These are phyloP conservation scores for Microcos paniculata DNA, from an alignment of 345 rosid species.

Conservation along the genomic window DNA sequence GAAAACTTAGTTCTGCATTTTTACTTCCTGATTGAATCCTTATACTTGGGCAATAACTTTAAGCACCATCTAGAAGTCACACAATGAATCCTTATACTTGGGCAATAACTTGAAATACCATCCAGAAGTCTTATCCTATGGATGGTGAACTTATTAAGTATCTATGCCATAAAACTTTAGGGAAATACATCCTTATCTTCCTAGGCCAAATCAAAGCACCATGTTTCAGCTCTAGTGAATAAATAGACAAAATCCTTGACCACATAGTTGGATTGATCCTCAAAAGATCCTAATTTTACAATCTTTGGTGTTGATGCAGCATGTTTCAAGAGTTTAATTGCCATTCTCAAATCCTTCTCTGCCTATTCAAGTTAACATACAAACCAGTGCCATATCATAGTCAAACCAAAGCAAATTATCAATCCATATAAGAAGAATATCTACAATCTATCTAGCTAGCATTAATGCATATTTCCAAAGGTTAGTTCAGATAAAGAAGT, in stretches of 20 bases:
- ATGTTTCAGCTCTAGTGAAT: slow-evolving; percentile 70
- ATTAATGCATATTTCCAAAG: background rate
- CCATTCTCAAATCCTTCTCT: slow-evolving; percentile 48
- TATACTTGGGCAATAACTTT: background rate
- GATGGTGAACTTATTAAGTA: background rate
- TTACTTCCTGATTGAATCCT: background rate
- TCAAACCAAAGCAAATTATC: slow-evolving; percentile 10
- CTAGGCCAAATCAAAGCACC: slow-evolving; percentile 69
- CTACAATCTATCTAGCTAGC: background rate
- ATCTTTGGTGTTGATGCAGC: slow-evolving; percentile 48
- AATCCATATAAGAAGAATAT: slow-evolving; percentile 1
- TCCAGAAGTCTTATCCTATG: too few species aligned
- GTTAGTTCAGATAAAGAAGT: slow-evolving; percentile 5
- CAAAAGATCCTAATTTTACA: slow-evolving; percentile 50
- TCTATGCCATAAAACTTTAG: background rate
- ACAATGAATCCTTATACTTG: too few species aligned
- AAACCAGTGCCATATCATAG: slow-evolving; percentile 3
- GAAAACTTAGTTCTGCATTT: background rate
- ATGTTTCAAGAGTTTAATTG: slow-evolving; percentile 62
- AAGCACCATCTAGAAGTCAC: too few species aligned
- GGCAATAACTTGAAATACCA: too few species aligned
- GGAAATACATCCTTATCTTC: background rate
- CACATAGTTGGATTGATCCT: slow-evolving; percentile 63
- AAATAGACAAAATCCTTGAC: slow-evolving; percentile 54
- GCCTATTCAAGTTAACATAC: slow-evolving; percentile 48